Percentiles rank a stretch among this genome's conserved stretches.
These are phyloP conservation scores for Citrus sp. DNA, from an alignment of 345 rosid genomes.

Conservation along the genomic window DNA sequence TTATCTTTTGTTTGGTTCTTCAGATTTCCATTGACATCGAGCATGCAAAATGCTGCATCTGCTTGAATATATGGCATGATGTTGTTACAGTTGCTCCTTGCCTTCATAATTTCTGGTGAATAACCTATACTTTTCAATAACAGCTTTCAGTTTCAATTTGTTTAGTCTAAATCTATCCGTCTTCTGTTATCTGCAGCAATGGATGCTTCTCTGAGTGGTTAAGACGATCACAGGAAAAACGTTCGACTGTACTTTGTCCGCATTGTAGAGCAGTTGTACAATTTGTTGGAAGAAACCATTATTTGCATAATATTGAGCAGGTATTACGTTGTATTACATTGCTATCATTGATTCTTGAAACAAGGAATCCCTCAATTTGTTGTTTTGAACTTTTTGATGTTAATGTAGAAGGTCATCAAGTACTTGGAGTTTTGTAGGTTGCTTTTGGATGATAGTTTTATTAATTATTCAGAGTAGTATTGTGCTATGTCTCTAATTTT, in stretches of 20 bases:
- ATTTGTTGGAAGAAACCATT: constrained; percentile 83
- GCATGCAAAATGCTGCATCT: constrained; percentile 86
- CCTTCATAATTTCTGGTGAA: constrained; percentile 92
- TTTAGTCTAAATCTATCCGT: constrained; percentile 19
- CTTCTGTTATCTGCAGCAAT: constrained; percentile 54
- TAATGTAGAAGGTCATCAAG: neutral
- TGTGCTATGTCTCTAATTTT: neutral
- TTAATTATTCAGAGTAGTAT: neutral
- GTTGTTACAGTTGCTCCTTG: constrained; percentile 93
- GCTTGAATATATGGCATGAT: constrained; percentile 92
- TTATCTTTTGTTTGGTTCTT: constrained; percentile 9
- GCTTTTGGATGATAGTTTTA: neutral
- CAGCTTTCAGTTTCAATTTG: neutral
- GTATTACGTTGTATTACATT: constrained; percentile 25
- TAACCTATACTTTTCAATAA: constrained; percentile 1
- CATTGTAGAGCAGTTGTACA: constrained; percentile 86
- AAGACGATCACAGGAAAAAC: constrained; percentile 70
- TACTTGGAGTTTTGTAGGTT: neutral
- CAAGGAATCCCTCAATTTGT: neutral
- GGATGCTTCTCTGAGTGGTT: constrained; percentile 99
- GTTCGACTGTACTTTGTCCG: constrained; percentile 70
- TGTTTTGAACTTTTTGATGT: neutral
- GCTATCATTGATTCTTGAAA: neutral
- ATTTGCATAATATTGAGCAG: constrained; percentile 73
- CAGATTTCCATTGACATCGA: constrained; percentile 74